phyloP scores from a whole-genome alignment of 2,329 filamentous ascomycete species.

The Dactylonectria macrodidyma region DNA sequence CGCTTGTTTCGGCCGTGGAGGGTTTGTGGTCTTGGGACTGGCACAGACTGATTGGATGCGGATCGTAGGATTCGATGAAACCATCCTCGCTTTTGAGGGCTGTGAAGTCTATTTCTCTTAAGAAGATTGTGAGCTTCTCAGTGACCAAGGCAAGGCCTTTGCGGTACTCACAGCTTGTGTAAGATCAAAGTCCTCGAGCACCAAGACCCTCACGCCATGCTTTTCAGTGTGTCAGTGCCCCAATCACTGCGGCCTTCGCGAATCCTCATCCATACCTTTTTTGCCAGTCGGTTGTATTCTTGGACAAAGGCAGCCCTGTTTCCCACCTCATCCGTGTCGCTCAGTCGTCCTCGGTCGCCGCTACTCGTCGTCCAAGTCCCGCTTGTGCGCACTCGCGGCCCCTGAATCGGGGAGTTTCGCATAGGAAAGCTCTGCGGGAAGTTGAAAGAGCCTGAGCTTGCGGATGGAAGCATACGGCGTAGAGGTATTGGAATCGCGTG shows the following conservation, averaged over 20 bases:
- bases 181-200: constrained; percentile 54
- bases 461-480: constrained; percentile 40
- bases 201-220: constrained; percentile 66
- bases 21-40: constrained; percentile 21
- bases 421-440: constrained; percentile 47
- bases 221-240: constrained; percentile 45
- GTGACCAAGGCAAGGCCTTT: neutral
- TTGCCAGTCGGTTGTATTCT: constrained; percentile 74
- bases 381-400: constrained; percentile 57
- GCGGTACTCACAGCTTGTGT: constrained; percentile 51
- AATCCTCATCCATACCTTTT: constrained; percentile 60
- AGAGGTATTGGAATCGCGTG: constrained; percentile 29
- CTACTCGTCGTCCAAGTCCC: constrained; percentile 73
- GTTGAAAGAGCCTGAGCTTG: constrained; percentile 46
- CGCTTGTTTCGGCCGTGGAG: constrained; percentile 58
- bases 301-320: constrained; percentile 65
- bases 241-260: neutral
- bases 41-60: constrained; percentile 35
- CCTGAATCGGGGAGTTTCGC: constrained; percentile 41
- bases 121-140: constrained; percentile 25
- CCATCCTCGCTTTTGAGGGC: constrained; percentile 55
- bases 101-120: constrained; percentile 40
- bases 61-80: constrained; percentile 55
- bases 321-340: constrained; percentile 65
- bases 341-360: constrained; percentile 62